Percentiles rank a stretch among this genome's conserved stretches.
phyloP scores from a whole-genome alignment of 768 basidiomycete genomes.

The Mycena chlorophos region DNA sequence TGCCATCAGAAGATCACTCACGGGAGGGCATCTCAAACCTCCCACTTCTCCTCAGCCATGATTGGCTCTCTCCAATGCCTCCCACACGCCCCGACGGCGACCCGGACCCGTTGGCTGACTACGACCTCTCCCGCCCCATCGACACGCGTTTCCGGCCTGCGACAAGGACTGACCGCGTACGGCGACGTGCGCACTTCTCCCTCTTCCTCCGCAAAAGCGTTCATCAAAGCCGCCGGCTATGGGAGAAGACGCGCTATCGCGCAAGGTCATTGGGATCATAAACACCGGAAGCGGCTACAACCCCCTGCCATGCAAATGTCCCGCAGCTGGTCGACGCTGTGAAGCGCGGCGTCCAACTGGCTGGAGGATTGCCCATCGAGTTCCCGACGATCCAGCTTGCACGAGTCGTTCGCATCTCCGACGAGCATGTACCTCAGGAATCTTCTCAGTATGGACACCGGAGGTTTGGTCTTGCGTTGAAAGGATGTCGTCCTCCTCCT shows the following conservation, averaged over 20 bases:
- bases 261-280: constrained; percentile 21
- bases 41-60: neutral
- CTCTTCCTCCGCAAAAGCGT: constrained; percentile 22
- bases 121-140: constrained; percentile 19
- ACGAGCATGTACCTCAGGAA: constrained; percentile 23
- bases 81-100: constrained; percentile 2
- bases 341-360: constrained; percentile 21
- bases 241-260: constrained; percentile 21
- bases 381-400: constrained; percentile 22
- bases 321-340: constrained; percentile 22
- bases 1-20: neutral
- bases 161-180: constrained; percentile 20
- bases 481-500: no score
- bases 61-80: neutral
- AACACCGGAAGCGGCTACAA: constrained; percentile 21
- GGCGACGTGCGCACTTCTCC: constrained; percentile 22
- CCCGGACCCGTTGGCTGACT: constrained; percentile 17
- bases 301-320: constrained; percentile 21
- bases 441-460: constrained; percentile 22
- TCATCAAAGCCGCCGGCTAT: constrained; percentile 22
- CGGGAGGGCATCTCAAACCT: neutral
- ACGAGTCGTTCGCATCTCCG: constrained; percentile 21
- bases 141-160: constrained; percentile 16
- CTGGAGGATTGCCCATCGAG: constrained; percentile 20
- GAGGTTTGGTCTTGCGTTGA: no score